Conservation (phyloP, 257 asterid species). For the Petunia secreta region DNA sequence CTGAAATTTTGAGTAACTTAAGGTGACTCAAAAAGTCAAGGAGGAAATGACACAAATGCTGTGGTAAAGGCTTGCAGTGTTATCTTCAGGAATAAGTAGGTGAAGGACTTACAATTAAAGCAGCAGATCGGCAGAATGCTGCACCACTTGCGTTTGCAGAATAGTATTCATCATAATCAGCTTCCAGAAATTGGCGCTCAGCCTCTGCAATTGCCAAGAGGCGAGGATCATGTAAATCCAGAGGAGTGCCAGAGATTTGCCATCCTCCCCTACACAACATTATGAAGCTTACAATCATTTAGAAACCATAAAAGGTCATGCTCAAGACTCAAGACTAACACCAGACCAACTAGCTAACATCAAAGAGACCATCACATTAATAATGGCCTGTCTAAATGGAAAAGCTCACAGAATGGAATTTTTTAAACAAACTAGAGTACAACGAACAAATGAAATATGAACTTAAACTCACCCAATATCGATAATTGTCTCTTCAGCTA, state of each 20-base stretch:
- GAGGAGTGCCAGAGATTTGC: conserved; percentile 94
- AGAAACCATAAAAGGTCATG: not conserved
- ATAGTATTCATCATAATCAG: conserved; percentile 85
- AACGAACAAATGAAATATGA: conserved; percentile 14
- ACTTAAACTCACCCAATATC: conserved; percentile 77
- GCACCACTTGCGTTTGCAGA: conserved; percentile 84
- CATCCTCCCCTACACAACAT: conserved; percentile 81
- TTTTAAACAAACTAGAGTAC: not conserved
- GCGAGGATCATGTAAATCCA: conserved; percentile 92
- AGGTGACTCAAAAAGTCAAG: conserved; percentile 1
- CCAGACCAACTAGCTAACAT: not conserved
- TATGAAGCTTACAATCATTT: conserved; percentile 24
- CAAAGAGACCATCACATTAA: not conserved
- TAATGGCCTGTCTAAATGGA: not conserved
- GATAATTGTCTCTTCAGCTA: conserved; percentile 73
- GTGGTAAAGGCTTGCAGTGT: conserved; percentile 11
- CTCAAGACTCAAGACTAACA: not conserved
- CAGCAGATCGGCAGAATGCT: conserved; percentile 95
- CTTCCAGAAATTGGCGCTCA: conserved; percentile 87
- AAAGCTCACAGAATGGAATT: not conserved
- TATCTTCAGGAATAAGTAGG: conserved; percentile 6
- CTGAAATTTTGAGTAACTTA: not conserved
- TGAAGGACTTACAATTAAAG: conserved; percentile 73
- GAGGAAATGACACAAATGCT: conserved; percentile 16
- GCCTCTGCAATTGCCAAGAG: conserved; percentile 93